Conservation (phyloP, 768 basidiomycete species). For the Strobilomyces confusus region DNA sequence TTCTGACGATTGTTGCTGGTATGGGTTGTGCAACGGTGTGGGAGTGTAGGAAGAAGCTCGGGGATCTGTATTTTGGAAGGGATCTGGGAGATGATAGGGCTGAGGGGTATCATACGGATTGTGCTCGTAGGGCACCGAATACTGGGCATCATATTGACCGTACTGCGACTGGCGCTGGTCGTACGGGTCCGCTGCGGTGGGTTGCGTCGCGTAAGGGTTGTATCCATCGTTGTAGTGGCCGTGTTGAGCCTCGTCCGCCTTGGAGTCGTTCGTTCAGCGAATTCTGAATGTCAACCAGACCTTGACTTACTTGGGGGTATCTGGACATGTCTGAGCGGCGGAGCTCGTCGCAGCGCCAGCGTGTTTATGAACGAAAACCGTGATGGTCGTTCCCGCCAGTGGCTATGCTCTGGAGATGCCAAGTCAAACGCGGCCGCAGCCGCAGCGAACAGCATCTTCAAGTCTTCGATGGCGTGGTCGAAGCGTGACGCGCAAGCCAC, state of each 20-base stretch:
- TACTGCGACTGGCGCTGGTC: slow-evolving; percentile 36
- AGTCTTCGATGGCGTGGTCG: too few species aligned
- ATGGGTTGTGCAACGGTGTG: slow-evolving; percentile 20
- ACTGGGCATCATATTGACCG: slow-evolving; percentile 28
- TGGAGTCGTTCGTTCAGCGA: slow-evolving; percentile 2
- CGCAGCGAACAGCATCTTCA: slow-evolving; percentile 1
- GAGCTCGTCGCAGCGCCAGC: neutral
- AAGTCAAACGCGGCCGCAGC: neutral
- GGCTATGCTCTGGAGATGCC: neutral
- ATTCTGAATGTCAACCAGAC: neutral
- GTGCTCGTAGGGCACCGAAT: slow-evolving; percentile 33
- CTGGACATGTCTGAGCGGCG: slow-evolving; percentile 34
- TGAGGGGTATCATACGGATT: slow-evolving; percentile 31
- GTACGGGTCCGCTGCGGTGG: slow-evolving; percentile 34
- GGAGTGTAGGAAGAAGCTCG: slow-evolving; percentile 15
- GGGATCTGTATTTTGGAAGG: slow-evolving; percentile 25
- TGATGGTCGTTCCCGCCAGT: slow-evolving; percentile 1
- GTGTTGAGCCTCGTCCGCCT: slow-evolving; percentile 65
- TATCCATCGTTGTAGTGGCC: slow-evolving; percentile 68
- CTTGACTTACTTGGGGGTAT: slow-evolving; percentile 36
- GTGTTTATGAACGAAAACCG: slow-evolving; percentile 6
- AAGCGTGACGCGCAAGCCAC: too few species aligned
- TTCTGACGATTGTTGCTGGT: slow-evolving; percentile 20
- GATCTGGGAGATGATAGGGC: slow-evolving; percentile 38
- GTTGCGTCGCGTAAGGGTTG: slow-evolving; percentile 42